Conservation (phyloP, 768 basidiomycete species). For the Xerocomellus amylosporus region DNA sequence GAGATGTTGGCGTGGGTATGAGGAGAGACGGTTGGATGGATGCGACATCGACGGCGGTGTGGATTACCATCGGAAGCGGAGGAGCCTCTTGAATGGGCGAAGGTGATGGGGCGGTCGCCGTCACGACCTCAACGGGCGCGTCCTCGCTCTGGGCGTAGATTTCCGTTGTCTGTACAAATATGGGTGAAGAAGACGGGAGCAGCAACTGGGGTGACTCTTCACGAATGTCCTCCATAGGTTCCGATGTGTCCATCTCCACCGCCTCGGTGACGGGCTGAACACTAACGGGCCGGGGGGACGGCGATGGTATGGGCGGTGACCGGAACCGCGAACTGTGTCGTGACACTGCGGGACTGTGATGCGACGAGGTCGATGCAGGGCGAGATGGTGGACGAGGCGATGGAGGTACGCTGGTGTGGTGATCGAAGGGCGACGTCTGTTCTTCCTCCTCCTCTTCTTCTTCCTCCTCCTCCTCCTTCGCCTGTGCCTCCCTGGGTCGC, state of each 20-base stretch:
- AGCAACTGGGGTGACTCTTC: conserved; percentile 25
- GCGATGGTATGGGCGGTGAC: conserved; percentile 10
- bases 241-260: conserved; percentile 12
- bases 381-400: conserved; percentile 21
- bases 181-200: conserved; percentile 25
- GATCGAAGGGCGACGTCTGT: conserved; percentile 1
- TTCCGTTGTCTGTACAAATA: not conserved
- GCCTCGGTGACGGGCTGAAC: conserved; percentile 9
- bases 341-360: conserved; percentile 19
- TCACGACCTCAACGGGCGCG: not conserved
- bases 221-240: conserved; percentile 20
- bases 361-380: conserved; percentile 7
- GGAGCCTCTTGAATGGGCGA: not conserved
- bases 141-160: not conserved
- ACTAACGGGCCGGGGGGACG: conserved; percentile 6
- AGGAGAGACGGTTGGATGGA: conserved; percentile 28
- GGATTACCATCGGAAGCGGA: conserved; percentile 21
- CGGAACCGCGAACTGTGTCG: conserved; percentile 14
- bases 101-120: not conserved
- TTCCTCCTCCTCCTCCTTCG: conserved; percentile 10
- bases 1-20: conserved; percentile 38
- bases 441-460: conserved; percentile 11
- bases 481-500: conserved; percentile 6
- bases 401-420: not conserved
- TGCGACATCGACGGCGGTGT: conserved; percentile 29